phyloP scores from a whole-genome alignment of 495 filamentous ascomycete species.

The Lophium mytilinum region DNA sequence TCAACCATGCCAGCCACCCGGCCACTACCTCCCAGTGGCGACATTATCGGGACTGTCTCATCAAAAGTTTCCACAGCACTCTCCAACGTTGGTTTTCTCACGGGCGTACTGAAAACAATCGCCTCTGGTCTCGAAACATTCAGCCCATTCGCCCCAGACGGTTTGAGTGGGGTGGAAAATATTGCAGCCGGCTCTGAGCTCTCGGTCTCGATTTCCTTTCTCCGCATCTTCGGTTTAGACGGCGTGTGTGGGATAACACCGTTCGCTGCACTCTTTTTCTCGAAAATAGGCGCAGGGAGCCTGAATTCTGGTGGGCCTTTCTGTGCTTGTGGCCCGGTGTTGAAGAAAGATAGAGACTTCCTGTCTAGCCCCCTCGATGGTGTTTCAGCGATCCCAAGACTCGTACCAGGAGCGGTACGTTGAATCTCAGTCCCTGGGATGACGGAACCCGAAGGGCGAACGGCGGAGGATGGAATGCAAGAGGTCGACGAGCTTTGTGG shows the following conservation, averaged over 20 bases:
- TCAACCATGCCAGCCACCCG: no score
- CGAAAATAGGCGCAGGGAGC: not conserved
- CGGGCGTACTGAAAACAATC: slow-evolving; percentile 5
- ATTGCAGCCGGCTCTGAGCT: not conserved
- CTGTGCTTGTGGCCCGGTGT: not conserved
- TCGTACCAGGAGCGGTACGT: slow-evolving; percentile 2
- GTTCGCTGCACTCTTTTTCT: not conserved
- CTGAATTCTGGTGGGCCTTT: not conserved
- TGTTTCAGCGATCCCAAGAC: slow-evolving; percentile 13
- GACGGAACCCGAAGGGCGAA: slow-evolving; percentile 12
- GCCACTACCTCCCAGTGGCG: no score
- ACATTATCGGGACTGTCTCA: no score
- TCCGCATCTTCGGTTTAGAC: not conserved
- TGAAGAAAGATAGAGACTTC: not conserved
- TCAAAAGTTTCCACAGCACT: no score
- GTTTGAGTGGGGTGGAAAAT: slow-evolving; percentile 13
- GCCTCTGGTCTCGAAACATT: slow-evolving; percentile 3
- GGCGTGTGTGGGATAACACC: not conserved
- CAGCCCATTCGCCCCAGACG: not conserved
- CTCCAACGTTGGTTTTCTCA: slow-evolving; percentile 1
- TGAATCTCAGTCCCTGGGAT: slow-evolving; percentile 10
- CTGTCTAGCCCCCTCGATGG: slow-evolving; percentile 8
- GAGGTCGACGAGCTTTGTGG: slow-evolving; percentile 13
- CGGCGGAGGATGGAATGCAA: slow-evolving; percentile 28
- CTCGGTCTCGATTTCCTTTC: not conserved